phyloP scores from a whole-genome alignment of 495 filamentous ascomycete species.

The Penicillium mononematosum region DNA sequence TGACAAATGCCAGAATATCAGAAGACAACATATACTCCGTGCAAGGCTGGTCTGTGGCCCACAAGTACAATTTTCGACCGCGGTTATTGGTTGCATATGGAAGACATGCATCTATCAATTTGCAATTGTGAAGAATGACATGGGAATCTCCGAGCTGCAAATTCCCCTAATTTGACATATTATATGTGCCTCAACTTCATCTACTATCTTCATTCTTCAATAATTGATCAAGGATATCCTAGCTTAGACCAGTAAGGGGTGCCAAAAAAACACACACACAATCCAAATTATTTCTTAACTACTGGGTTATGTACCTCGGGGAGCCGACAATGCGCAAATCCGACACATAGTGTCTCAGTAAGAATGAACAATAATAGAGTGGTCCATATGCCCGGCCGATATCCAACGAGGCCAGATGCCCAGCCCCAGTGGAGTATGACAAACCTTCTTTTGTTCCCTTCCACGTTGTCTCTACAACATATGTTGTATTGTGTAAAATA shows the following conservation, averaged over 20 bases:
- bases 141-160: constrained; percentile 1
- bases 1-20: background rate
- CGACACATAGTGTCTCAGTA: background rate
- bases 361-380: background rate
- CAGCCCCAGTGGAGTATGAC: constrained; percentile 6
- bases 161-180: background rate
- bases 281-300: background rate
- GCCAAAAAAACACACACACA: background rate
- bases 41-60: background rate
- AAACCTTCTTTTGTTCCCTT: background rate
- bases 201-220: background rate
- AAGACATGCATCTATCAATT: constrained; percentile 4
- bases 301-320: background rate
- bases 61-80: background rate
- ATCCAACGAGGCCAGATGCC: constrained; percentile 22
- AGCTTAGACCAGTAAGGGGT: background rate
- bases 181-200: constrained; percentile 1
- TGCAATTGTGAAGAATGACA: background rate
- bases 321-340: background rate
- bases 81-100: constrained; percentile 3
- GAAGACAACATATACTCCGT: background rate
- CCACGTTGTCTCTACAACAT: background rate
- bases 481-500: constrained; percentile 10
- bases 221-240: constrained; percentile 1
- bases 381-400: constrained; percentile 14